Base-by-base conservation (phyloP, 257 asterid species). In the Solanum sejunctum region DNA sequence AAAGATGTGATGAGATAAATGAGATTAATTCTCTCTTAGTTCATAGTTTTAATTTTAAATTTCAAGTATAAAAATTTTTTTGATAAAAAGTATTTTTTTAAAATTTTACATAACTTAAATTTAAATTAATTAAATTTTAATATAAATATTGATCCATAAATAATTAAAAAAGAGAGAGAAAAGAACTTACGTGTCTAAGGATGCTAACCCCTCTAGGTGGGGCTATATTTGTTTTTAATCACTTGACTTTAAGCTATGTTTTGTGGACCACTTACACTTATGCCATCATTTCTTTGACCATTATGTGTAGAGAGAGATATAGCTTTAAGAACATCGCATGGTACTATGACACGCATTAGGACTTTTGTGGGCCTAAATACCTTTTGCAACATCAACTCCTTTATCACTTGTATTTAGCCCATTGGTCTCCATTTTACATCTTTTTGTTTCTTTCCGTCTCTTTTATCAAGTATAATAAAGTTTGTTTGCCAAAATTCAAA, bases 231-330 rank as follows among this genome's bases (percentile, higher is more conserved):
- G 82, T 26, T 77, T 49, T 49, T 47, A 75, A 51, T 77, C 82
- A 77, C 82, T 77, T 51, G 82, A 51, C 82, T 77, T 51, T 77
- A 9, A 13, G 12, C 10, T 15, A 16, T 12, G 10, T 23, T 16
- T 36, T 70, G 45, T 26, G 82, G 82, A 77, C 61, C 82, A 77
- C 82, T 51, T 77, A 51, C 78, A 36, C 61, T 49, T 75, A 13
- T 23, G 82, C 64, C 82, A 77, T 77, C 63, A 52, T 77, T 77
- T 77, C 64, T 77, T 77, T 77, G 82, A 52, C 82, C 64, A 77
- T 77, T 77, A 75, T 5, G 41, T 10, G 10, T 32, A 28, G 45
- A 66, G 67, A 23, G 8, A 26, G 15, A 45, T 16, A 47, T 49
- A 51, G 82, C 45, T 49, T 49, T 77, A 63, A 77, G 63, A 52